Base-by-base conservation (phyloP, 306 rosid genomes). In the Hippophae rhamnoides region DNA sequence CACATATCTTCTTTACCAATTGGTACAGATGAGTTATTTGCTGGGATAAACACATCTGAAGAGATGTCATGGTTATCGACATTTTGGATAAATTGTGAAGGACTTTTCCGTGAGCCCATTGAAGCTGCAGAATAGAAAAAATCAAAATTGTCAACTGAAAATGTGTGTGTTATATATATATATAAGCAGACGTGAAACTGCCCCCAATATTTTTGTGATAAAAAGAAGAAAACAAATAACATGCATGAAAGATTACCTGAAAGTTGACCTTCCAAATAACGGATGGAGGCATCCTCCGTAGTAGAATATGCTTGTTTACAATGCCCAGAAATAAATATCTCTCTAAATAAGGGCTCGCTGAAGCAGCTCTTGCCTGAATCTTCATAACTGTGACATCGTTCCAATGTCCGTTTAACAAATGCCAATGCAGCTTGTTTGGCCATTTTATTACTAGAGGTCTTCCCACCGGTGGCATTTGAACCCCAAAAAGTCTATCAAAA, bases 331-430 rank as follows among this genome's bases (percentile, higher is more conserved):
- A 75, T 64, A 75, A 81, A 81, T 69, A 71, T 81, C 71, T 82
- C 95, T 82, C 65, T 82, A 72, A 77, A 89, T 66, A 71, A 61
- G 47, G 94, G 82, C 60, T 82, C 97, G 5, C 77, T 76, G 79
- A 93, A 93, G 84, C 95, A 84, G 84, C 97, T 93, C 78, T 78
- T 86, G 64, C 97, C 95, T 26, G 87, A 83, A 46, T 79, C 82
- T 79, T 93, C 95, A 86, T 70, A 89, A 61, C 79, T 84, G 72
- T 61, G 95, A 74, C 88, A 89, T 58, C 81, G 82, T 25, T 82
- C 89, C 79, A 93, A 74, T 46, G 97, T 86, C 69, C 90, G 82
- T 78, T 82, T 93, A 64, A 84, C 81, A 84, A 89, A 74, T 67
- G 81, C 78, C 65, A 79, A 63, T 13, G 97, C 85, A 77, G 95